These are phyloP conservation scores for Skeletonema grethae DNA, from an alignment of 108 stramenopile genomes.

Conservation along the genomic window DNA sequence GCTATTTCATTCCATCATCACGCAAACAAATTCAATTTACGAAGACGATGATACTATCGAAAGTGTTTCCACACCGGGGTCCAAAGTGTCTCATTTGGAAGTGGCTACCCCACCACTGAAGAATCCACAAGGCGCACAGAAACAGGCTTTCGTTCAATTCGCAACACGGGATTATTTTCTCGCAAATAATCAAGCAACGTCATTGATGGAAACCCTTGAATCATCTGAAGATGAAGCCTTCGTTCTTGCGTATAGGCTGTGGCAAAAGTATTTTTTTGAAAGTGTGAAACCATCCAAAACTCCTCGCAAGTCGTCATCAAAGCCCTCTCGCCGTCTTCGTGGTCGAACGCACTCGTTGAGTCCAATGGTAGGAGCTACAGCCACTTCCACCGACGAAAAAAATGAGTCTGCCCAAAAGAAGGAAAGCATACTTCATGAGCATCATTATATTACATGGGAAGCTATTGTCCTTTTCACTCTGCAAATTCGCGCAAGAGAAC, in stretches of 20 bases:
- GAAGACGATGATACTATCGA: constrained; percentile 11
- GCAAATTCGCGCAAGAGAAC: constrained; percentile 11
- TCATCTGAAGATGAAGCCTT: constrained; percentile 24
- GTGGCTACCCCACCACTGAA: constrained; percentile 7
- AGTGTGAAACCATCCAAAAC: neutral
- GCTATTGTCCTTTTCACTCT: constrained; percentile 35
- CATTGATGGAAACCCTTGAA: constrained; percentile 3
- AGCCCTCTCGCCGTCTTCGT: constrained; percentile 31
- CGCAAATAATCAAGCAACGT: constrained; percentile 5
- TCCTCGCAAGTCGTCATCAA: constrained; percentile 3
- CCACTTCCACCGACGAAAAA: constrained; percentile 1
- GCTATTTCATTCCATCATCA: constrained; percentile 55
- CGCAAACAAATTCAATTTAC: constrained; percentile 22
- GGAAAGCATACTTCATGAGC: constrained; percentile 11
- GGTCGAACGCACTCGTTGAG: constrained; percentile 35
- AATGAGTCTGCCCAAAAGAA: neutral
- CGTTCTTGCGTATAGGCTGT: constrained; percentile 7
- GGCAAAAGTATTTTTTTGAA: constrained; percentile 19
- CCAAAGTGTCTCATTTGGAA: constrained; percentile 32
- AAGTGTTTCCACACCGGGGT: constrained; percentile 15
- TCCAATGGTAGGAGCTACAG: constrained; percentile 30
- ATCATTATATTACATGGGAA: constrained; percentile 33
- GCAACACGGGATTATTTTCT: constrained; percentile 17
- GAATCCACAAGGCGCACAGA: constrained; percentile 10
- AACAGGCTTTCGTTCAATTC: neutral